phyloP scores from a whole-genome alignment of 768 basidiomycete species.

The Tylopilus sp. region DNA sequence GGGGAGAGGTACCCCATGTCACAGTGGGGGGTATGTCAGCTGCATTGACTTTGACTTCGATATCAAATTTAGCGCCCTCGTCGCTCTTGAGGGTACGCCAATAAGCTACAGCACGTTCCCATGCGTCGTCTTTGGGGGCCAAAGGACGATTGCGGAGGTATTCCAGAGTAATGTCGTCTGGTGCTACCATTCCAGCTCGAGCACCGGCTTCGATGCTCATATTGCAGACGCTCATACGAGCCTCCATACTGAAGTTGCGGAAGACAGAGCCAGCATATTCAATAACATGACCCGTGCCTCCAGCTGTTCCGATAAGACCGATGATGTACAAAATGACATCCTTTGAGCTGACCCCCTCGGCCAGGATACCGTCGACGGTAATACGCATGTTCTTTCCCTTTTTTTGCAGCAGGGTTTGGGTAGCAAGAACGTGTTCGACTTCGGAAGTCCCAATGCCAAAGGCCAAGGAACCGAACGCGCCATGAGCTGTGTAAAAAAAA shows the following conservation, averaged over 20 bases:
- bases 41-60: slow-evolving; percentile 74
- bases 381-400: slow-evolving; percentile 94
- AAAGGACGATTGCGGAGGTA: slow-evolving; percentile 82
- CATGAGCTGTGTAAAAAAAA: slow-evolving; percentile 57
- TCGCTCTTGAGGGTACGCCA: slow-evolving; percentile 81
- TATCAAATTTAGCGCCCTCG: slow-evolving; percentile 80
- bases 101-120: slow-evolving; percentile 83
- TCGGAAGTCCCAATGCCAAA: slow-evolving; percentile 94
- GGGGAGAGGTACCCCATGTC: slow-evolving; percentile 92
- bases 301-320: slow-evolving; percentile 89
- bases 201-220: slow-evolving; percentile 96
- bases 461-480: slow-evolving; percentile 88
- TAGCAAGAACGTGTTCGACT: slow-evolving; percentile 92
- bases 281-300: slow-evolving; percentile 88
- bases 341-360: slow-evolving; percentile 82
- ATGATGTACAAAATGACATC: slow-evolving; percentile 91
- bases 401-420: slow-evolving; percentile 82
- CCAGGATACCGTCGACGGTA: slow-evolving; percentile 77
- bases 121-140: slow-evolving; percentile 78
- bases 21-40: slow-evolving; percentile 87
- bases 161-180: slow-evolving; percentile 81
- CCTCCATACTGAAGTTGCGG: slow-evolving; percentile 84
- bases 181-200: slow-evolving; percentile 89
- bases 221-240: slow-evolving; percentile 88
- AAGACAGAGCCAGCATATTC: slow-evolving; percentile 91